Conservation (phyloP, 345 rosid species). For the Rhodomyrtus tomentosa region DNA sequence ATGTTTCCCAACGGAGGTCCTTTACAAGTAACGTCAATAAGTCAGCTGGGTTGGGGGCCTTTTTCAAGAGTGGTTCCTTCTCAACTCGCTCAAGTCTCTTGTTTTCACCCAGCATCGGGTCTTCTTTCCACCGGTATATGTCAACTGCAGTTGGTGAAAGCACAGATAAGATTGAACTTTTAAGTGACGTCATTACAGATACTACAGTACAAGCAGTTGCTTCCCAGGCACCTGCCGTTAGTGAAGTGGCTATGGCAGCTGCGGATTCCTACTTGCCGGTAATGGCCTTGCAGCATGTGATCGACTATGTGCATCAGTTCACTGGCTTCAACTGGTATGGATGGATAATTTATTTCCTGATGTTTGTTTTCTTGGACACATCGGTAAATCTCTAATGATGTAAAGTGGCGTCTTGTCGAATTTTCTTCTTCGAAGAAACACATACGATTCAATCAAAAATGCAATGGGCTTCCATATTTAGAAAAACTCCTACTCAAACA, state of each 20-base stretch:
- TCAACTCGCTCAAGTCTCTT: slow-evolving; percentile 14
- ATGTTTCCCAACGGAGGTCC: slow-evolving; percentile 23
- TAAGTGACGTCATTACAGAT: slow-evolving; percentile 40
- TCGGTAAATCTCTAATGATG: not conserved
- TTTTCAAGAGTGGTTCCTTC: slow-evolving; percentile 5
- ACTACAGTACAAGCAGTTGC: slow-evolving; percentile 33
- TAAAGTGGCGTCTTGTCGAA: not conserved
- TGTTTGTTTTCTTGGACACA: not conserved
- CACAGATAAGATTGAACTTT: slow-evolving; percentile 29
- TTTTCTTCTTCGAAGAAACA: not conserved
- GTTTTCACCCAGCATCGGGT: slow-evolving; percentile 16
- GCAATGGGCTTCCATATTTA: not conserved
- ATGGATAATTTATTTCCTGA: not conserved
- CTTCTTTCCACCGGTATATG: slow-evolving; percentile 43
- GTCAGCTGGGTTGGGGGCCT: slow-evolving; percentile 4
- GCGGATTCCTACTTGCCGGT: slow-evolving; percentile 62
- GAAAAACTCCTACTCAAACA: not conserved
- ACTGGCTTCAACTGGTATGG: slow-evolving; percentile 63
- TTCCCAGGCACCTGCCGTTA: slow-evolving; percentile 39
- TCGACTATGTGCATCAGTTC: slow-evolving; percentile 49
- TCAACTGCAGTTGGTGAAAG: slow-evolving; percentile 36
- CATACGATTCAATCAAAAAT: not conserved
- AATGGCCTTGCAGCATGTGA: slow-evolving; percentile 51
- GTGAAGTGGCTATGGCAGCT: slow-evolving; percentile 72
- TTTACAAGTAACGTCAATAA: slow-evolving; percentile 10